phyloP scores from a whole-genome alignment of 2,329 filamentous ascomycete species.

The Dryadomyces quercivorus region DNA sequence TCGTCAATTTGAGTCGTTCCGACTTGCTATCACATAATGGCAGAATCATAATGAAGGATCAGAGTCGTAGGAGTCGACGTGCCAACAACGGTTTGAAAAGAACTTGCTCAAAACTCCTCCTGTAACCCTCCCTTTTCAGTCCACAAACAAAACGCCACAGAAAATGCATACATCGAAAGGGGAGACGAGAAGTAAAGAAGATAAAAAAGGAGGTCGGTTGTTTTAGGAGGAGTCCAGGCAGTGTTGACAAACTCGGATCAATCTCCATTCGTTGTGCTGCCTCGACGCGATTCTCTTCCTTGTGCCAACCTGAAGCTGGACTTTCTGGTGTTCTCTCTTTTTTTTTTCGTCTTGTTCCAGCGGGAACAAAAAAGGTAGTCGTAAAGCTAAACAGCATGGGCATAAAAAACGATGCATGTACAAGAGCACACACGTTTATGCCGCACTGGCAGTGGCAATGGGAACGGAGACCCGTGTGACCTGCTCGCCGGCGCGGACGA shows the following conservation, averaged over 20 bases:
- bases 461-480: slow-evolving; percentile 74
- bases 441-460: slow-evolving; percentile 71
- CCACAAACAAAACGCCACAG: neutral
- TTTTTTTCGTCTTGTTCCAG: too few species aligned
- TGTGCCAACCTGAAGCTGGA: too few species aligned
- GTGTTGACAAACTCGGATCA: neutral
- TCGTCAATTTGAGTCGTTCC: too few species aligned
- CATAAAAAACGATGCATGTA: neutral
- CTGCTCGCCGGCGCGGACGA: slow-evolving; percentile 77
- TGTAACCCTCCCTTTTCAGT: neutral
- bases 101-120: neutral
- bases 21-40: neutral
- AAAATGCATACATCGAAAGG: neutral
- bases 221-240: neutral
- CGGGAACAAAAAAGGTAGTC: too few species aligned
- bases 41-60: neutral
- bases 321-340: too few species aligned
- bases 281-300: neutral
- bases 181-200: neutral
- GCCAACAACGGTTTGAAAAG: neutral
- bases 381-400: too few species aligned
- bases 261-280: too few species aligned
- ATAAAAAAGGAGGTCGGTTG: neutral
- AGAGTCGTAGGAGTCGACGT: neutral
- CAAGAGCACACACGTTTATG: slow-evolving; percentile 29